Conservation (phyloP, 805 yeast species). For the Zygoascus ofunaensis region DNA sequence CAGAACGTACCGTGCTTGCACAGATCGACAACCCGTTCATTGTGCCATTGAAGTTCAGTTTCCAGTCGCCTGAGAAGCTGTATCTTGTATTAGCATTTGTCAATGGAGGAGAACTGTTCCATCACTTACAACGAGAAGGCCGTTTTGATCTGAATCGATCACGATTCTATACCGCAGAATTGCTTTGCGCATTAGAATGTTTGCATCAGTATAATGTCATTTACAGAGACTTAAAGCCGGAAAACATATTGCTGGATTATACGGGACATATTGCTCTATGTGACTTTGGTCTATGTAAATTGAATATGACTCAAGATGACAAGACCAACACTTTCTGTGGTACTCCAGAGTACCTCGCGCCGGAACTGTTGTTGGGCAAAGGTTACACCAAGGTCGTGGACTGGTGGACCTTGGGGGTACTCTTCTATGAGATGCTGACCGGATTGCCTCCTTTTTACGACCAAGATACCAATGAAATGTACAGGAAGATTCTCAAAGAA, state of each 20-base stretch:
- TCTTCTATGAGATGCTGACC: conserved; percentile 86
- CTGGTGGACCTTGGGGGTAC: conserved; percentile 97
- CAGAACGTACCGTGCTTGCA: conserved; percentile 91
- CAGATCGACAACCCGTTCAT: conserved; percentile 90
- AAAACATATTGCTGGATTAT: conserved; percentile 85
- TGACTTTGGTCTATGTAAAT: conserved; percentile 93
- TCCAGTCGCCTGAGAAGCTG: conserved; percentile 93
- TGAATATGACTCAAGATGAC: conserved; percentile 85
- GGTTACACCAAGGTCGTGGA: conserved; percentile 95
- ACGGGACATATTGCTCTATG: conserved; percentile 97
- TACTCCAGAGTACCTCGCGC: conserved; percentile 95
- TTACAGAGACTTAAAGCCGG: conserved; percentile 93
- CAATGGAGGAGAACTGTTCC: conserved; percentile 94
- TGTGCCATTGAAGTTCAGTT: conserved; percentile 90
- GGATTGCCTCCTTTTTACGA: conserved; percentile 97
- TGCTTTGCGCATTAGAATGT: conserved; percentile 86
- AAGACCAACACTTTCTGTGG: conserved; percentile 91
- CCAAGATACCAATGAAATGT: conserved; percentile 88
- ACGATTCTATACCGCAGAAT: conserved; percentile 88
- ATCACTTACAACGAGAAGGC: conserved; percentile 86
- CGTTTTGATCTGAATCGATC: conserved; percentile 81
- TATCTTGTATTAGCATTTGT: conserved; percentile 86
- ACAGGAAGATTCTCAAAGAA: conserved; percentile 82
- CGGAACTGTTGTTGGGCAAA: conserved; percentile 81
- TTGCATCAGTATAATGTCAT: conserved; percentile 86